These are phyloP conservation scores for Capronia americana DNA, from an alignment of 2,329 filamentous ascomycete species.

Conservation along the genomic window DNA sequence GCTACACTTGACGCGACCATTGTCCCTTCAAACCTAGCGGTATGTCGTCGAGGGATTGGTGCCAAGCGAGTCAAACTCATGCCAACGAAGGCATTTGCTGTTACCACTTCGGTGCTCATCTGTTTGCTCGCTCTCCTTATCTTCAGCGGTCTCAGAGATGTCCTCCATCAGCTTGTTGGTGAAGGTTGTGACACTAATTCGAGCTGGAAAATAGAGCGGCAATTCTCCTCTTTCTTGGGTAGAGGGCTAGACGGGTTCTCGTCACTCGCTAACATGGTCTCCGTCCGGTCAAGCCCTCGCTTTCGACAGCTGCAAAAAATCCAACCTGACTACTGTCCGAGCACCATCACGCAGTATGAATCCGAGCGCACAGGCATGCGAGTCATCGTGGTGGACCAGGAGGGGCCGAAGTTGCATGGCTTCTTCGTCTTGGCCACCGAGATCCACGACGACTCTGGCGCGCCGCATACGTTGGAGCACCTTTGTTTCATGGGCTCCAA, in stretches of 20 bases:
- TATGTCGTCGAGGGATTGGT: not conserved
- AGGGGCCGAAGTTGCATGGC: slow-evolving; percentile 92
- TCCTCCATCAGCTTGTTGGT: not conserved
- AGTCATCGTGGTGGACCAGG: slow-evolving; percentile 86
- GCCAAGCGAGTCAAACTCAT: not conserved
- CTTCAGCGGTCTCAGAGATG: not conserved
- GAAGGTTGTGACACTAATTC: slow-evolving; percentile 16
- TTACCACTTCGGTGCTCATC: slow-evolving; percentile 8
- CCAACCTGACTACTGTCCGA: slow-evolving; percentile 86
- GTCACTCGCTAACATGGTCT: slow-evolving; percentile 25
- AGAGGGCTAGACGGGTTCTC: not conserved
- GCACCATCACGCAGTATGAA: slow-evolving; percentile 91
- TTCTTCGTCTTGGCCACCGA: slow-evolving; percentile 97
- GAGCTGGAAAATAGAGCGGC: slow-evolving; percentile 12
- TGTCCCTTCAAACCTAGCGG: not conserved
- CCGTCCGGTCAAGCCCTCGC: slow-evolving; percentile 25
- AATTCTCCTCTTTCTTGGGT: not conserved
- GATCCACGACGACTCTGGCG: slow-evolving; percentile 95
- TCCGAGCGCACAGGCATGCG: slow-evolving; percentile 94
- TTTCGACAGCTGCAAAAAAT: slow-evolving; percentile 89
- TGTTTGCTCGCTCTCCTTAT: slow-evolving; percentile 14
- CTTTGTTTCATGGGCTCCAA: slow-evolving; percentile 89
- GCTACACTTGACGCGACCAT: not conserved
- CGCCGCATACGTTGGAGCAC: slow-evolving; percentile 85
- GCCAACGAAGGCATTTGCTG: not conserved